phyloP scores from a whole-genome alignment of 768 basidiomycete genomes.

The Kwoniella shandongensis region DNA sequence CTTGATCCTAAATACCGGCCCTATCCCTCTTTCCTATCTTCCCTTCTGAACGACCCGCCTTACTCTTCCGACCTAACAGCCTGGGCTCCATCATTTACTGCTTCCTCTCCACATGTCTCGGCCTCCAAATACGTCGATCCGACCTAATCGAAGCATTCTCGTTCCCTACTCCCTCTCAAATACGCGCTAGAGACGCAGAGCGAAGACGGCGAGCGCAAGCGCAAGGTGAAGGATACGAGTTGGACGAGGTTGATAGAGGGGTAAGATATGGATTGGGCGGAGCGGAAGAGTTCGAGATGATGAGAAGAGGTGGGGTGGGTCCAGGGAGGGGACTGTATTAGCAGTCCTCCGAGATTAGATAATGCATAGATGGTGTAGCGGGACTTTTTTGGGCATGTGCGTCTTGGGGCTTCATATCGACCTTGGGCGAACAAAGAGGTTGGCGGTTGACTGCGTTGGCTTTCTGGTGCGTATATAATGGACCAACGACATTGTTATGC shows the following conservation, averaged over 20 bases:
- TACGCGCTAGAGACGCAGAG: conserved; percentile 27
- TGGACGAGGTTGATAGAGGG: conserved; percentile 27
- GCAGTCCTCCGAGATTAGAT: neutral
- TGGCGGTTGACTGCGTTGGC: no score
- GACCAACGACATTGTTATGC: no score
- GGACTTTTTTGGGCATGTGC: no score
- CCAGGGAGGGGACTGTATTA: conserved; percentile 13
- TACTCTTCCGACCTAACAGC: no score
- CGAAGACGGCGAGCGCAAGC: conserved; percentile 13
- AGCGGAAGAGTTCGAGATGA: conserved; percentile 40
- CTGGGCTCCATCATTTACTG: conserved; percentile 46
- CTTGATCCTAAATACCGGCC: no score
- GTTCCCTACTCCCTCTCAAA: conserved; percentile 19
- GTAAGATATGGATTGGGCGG: conserved; percentile 14
- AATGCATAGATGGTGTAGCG: no score
- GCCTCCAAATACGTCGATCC: conserved; percentile 35
- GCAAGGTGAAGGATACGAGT: conserved; percentile 26
- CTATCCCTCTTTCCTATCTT: no score
- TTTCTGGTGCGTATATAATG: no score
- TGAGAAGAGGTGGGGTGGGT: conserved; percentile 28
- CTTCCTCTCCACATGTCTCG: conserved; percentile 50
- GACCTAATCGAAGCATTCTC: conserved; percentile 44
- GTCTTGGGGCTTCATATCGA: no score
- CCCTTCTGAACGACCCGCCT: no score
- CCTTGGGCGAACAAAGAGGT: no score